phyloP scores from a whole-genome alignment of 208 protist species.

The Acanthamoeba culbertsoni region DNA sequence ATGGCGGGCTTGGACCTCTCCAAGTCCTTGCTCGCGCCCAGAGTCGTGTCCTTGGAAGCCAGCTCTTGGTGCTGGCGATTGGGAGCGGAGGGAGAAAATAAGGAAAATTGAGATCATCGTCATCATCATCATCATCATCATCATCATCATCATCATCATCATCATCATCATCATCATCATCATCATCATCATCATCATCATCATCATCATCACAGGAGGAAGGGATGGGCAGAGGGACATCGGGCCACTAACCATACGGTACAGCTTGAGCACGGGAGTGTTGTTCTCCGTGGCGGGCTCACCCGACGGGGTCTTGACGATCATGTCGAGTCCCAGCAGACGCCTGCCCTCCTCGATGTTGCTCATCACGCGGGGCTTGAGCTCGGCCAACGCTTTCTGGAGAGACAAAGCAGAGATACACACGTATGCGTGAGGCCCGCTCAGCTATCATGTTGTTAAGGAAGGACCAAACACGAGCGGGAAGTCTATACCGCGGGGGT shows the following conservation, averaged over 20 bases:
- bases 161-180: no score
- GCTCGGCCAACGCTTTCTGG: constrained; percentile 61
- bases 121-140: neutral
- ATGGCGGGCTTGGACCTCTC: neutral
- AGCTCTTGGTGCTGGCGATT: constrained; percentile 32
- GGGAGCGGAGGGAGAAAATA: neutral
- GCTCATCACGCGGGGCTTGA: constrained; percentile 71
- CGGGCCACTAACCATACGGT: constrained; percentile 58
- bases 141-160: no score
- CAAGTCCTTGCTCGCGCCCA: neutral
- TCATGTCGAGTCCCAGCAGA: constrained; percentile 71
- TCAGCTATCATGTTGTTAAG: neutral
- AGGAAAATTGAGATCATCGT: neutral
- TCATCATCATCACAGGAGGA: neutral
- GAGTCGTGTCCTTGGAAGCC: constrained; percentile 39
- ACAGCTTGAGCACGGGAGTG: constrained; percentile 69
- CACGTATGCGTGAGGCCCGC: no score
- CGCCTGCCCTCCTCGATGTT: constrained; percentile 69
- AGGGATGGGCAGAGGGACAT: neutral
- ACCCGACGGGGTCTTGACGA: constrained; percentile 64
- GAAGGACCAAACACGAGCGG: neutral
- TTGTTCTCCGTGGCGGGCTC: constrained; percentile 72
- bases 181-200: no score
- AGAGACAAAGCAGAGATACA: no score
- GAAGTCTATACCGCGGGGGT: constrained; percentile 29